These are phyloP conservation scores for Dipodascus albidus DNA, from an alignment of 805 yeast genomes.

Conservation along the genomic window DNA sequence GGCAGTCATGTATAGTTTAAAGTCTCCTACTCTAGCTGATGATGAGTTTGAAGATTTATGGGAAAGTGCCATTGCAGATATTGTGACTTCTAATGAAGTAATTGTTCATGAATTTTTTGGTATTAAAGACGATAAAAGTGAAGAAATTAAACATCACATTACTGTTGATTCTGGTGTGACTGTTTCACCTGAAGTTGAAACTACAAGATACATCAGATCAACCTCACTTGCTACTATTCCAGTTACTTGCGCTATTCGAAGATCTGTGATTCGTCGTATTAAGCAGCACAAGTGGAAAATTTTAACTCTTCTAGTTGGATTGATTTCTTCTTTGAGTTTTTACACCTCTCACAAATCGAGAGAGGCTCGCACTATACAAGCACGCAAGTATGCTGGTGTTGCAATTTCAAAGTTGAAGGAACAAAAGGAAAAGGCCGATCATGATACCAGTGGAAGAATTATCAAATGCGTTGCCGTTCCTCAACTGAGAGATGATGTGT, in stretches of 20 bases:
- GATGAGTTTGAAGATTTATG: constrained; percentile 9
- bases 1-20: constrained; percentile 15
- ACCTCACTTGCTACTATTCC: not conserved
- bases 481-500: constrained; percentile 9
- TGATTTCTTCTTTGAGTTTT: not conserved
- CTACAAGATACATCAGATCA: not conserved
- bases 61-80: constrained; percentile 11
- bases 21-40: constrained; percentile 6
- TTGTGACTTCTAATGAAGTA: not conserved
- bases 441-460: not conserved
- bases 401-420: not conserved
- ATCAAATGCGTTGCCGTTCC: not conserved
- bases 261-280: not conserved
- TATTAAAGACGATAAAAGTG: not conserved
- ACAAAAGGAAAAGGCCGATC: not conserved
- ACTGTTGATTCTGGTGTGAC: not conserved
- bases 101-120: not conserved
- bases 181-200: not conserved
- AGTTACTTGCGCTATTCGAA: not conserved
- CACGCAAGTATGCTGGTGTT: constrained; percentile 3
- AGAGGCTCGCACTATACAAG: constrained; percentile 4
- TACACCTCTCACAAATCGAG: constrained; percentile 4
- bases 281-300: not conserved
- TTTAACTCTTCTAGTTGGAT: not conserved
- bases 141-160: not conserved